Evolutionary conservation across 768 basidiomycete species (phyloP), one percentile per base, ranked within the genome.

Genomic region (Suillus lakei): DNA sequence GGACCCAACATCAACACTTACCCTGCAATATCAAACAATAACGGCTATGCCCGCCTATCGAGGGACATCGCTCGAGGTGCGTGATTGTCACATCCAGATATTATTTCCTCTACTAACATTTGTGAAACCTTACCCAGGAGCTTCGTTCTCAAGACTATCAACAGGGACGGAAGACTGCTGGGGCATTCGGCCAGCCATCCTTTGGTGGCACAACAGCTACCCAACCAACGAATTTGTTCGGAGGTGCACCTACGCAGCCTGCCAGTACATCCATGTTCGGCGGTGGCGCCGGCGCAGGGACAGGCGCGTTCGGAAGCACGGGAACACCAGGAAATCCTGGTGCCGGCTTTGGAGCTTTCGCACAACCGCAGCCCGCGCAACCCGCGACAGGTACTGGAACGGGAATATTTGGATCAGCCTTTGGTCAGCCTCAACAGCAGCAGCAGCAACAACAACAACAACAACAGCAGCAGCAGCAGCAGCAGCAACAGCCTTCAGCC

Each of bases 11-110:
- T 83, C 78, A 64, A 68, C 80, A 21, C 80, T 60, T 59, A 64
- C 78, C 15, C 80, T 91, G 48, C 90, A 92, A 66, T 97, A 91
- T 76, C 94, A 96, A 76, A 85, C 89, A 43, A 94, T 95, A 62
- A 85, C 89, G 21, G 90, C 89, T 67, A 93, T 91, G 84, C 91
- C 91, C 18, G 84, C 84, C 21, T 97, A 95, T 73, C 78, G 84
- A 65, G 90, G 91, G 48, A 88, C 85, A 66, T 96, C 93, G 26
- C 85, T 92, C 67, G 94, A 90, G 83, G 92, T 88, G 68, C 58
- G 81, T 80, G 50, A 65, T 64, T 61, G 63, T 66, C 54, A 61
- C 59, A 66, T 56, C 62, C 34, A 61, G 3, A 10, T 30, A 60
- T 76, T 71, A 65, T 41, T 5, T 28, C 60, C 39, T 44, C 3